These are phyloP conservation scores for Waltergamsia citrina DNA, from an alignment of 2,329 filamentous ascomycete genomes.

Conservation along the genomic window DNA sequence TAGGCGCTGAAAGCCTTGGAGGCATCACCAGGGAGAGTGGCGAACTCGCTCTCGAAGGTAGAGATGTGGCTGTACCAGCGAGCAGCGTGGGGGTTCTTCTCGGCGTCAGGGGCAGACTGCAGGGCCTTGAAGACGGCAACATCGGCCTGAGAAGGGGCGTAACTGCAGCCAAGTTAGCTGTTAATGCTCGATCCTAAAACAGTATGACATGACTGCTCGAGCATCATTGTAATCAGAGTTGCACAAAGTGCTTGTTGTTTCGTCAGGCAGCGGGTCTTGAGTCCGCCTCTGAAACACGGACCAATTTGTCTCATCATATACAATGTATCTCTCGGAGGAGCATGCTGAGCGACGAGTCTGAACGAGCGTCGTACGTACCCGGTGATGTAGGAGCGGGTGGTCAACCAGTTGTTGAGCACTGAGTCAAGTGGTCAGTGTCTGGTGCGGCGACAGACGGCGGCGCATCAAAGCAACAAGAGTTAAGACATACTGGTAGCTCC, in stretches of 20 bases:
- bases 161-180: conserved; percentile 26
- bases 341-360: conserved; percentile 1
- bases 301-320: conserved; percentile 74
- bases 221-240: conserved; percentile 58
- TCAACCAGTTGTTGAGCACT: conserved; percentile 66
- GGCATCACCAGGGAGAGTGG: conserved; percentile 81
- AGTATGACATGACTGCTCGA: too few relatives aligned
- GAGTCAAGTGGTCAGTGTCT: conserved; percentile 23
- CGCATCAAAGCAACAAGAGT: conserved; percentile 10
- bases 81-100: conserved; percentile 87
- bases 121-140: conserved; percentile 91
- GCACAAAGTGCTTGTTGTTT: conserved; percentile 49
- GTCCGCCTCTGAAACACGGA: conserved; percentile 91
- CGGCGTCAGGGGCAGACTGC: conserved; percentile 61
- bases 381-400: conserved; percentile 71
- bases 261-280: conserved; percentile 86
- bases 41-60: conserved; percentile 87
- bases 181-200: conserved; percentile 7
- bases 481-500: conserved; percentile 39
- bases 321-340: conserved; percentile 3
- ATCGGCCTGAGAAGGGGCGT: conserved; percentile 82
- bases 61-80: conserved; percentile 99
- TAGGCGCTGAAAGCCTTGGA: conserved; percentile 84
- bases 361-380: conserved; percentile 51
- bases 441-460: conserved; percentile 12